phyloP scores from a whole-genome alignment of 208 protist genomes.

The Tritrichomonas foetus region DNA sequence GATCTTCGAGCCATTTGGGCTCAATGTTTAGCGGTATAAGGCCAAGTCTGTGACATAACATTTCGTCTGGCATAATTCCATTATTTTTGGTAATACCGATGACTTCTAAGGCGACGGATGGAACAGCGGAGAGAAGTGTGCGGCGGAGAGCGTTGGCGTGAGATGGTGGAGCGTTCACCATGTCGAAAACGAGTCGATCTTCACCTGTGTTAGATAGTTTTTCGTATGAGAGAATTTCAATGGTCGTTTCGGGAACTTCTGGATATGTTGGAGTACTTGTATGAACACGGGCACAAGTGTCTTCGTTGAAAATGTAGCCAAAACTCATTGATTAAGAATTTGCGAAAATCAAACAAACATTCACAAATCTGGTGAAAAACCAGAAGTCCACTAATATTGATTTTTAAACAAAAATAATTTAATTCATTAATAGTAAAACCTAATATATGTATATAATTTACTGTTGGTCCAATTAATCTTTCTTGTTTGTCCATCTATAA shows the following conservation, averaged over 20 bases:
- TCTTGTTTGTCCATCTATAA: too few relatives aligned
- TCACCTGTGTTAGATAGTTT: background rate
- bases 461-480: too few relatives aligned
- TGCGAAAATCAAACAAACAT: too few relatives aligned
- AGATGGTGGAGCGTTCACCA: slow-evolving; percentile 13
- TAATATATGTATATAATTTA: too few relatives aligned
- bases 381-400: too few relatives aligned
- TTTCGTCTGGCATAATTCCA: slow-evolving; percentile 90
- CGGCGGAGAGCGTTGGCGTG: slow-evolving; percentile 38
- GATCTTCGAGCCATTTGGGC: background rate
- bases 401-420: too few relatives aligned
- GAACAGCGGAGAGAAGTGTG: background rate
- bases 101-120: background rate
- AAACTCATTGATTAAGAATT: background rate
- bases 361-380: too few relatives aligned
- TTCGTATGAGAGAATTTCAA: background rate
- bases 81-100: slow-evolving; percentile 85
- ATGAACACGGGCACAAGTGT: background rate
- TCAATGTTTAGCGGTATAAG: slow-evolving; percentile 56
- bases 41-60: slow-evolving; percentile 79
- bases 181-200: slow-evolving; percentile 25
- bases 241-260: background rate
- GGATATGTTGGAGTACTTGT: too few relatives aligned
- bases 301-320: background rate
- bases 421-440: too few relatives aligned